These are phyloP conservation scores for Physcomitrellopsis africana DNA, from an alignment of 225 moss, liverwort and hornwort genomes.

Conservation along the genomic window DNA sequence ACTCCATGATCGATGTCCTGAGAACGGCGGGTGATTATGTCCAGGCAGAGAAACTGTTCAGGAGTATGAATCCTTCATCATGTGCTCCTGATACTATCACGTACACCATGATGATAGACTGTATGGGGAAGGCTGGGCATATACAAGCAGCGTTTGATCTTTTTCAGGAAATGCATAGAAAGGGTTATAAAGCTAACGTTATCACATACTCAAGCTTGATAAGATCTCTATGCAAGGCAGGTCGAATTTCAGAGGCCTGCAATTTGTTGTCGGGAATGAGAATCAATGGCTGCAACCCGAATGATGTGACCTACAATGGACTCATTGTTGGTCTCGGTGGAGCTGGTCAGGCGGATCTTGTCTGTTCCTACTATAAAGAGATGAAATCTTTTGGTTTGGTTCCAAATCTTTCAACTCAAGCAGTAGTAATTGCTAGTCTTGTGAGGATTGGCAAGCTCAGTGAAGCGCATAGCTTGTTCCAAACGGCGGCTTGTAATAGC, in stretches of 20 bases:
- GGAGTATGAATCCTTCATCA: conserved; percentile 41
- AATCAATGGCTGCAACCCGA: conserved; percentile 51
- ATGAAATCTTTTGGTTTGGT: conserved; percentile 45
- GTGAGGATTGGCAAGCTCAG: conserved; percentile 33
- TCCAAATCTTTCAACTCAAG: conserved; percentile 46
- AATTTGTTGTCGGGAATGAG: conserved; percentile 52
- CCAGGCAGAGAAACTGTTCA: conserved; percentile 45
- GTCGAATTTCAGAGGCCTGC: conserved; percentile 50
- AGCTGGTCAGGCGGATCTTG: conserved; percentile 40
- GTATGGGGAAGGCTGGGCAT: conserved; percentile 54
- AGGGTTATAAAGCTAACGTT: conserved; percentile 65
- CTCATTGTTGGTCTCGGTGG: conserved; percentile 43
- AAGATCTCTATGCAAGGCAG: conserved; percentile 50
- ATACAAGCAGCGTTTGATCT: conserved; percentile 66
- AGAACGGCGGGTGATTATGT: conserved; percentile 30
- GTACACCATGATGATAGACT: conserved; percentile 72
- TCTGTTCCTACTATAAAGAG: conserved; percentile 40
- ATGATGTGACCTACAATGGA: conserved; percentile 50
- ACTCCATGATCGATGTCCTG: conserved; percentile 43
- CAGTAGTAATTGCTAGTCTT: conserved; percentile 37
- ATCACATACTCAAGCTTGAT: conserved; percentile 58
- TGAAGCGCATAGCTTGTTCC: conserved; percentile 42
- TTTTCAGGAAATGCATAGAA: conserved; percentile 70
- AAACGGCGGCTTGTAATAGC: conserved; percentile 37
- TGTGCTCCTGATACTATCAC: conserved; percentile 64